Conservation (phyloP, 352 stramenopile genomes). For the Pythium phragmiticola region DNA sequence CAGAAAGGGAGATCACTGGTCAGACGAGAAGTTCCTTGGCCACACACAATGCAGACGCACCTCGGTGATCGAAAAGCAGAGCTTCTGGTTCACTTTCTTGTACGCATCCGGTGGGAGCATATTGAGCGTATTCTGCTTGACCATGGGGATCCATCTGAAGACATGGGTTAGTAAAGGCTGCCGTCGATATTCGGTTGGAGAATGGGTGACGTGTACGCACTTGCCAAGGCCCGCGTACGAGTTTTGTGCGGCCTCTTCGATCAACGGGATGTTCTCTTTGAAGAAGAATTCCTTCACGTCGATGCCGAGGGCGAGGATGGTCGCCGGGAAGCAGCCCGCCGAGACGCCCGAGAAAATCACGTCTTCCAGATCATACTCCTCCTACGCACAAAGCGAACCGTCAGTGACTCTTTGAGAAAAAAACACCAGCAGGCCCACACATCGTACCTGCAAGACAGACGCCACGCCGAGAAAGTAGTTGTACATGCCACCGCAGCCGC, state of each 20-base stretch:
- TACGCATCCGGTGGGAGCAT: conserved; percentile 69
- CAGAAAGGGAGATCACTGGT: background rate
- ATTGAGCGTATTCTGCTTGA: conserved; percentile 59
- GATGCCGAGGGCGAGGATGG: conserved; percentile 59
- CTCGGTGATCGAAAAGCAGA: conserved; percentile 83
- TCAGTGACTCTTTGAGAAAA: background rate
- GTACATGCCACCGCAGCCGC: conserved; percentile 84
- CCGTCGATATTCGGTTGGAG: background rate
- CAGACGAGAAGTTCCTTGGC: background rate
- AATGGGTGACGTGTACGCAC: conserved; percentile 25
- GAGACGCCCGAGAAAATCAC: conserved; percentile 81
- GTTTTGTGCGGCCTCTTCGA: conserved; percentile 53
- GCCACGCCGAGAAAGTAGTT: conserved; percentile 85
- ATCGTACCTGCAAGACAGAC: conserved; percentile 57
- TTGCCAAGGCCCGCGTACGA: conserved; percentile 65
- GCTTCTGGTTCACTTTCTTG: conserved; percentile 50
- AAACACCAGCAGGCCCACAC: background rate
- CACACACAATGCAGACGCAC: conserved; percentile 12
- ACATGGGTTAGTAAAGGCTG: background rate
- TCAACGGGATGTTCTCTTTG: conserved; percentile 73
- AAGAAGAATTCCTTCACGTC: conserved; percentile 85
- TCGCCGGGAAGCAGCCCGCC: conserved; percentile 70
- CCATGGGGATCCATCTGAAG: conserved; percentile 69
- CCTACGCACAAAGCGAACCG: conserved; percentile 25
- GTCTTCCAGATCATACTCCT: conserved; percentile 69